Conservation (phyloP, 2,329 filamentous ascomycete genomes). For the Claviceps maximensis region DNA sequence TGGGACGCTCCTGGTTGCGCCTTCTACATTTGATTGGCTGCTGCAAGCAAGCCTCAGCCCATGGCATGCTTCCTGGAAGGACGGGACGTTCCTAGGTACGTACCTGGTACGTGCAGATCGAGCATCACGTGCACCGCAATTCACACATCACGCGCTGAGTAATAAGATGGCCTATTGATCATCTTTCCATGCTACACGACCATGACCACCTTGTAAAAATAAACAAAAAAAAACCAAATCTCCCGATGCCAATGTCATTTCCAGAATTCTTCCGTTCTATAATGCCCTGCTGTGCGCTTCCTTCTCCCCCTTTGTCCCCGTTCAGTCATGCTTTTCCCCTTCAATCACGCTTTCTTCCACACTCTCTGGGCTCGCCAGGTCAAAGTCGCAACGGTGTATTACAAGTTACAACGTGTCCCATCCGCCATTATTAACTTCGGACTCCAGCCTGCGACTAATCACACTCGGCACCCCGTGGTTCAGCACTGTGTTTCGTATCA, state of each 20-base stretch:
- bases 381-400: background rate
- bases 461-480: conserved; percentile 76
- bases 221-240: too few relatives aligned
- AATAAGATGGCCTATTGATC: too few relatives aligned
- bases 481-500: conserved; percentile 77
- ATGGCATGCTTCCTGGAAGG: conserved; percentile 1
- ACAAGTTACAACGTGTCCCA: conserved; percentile 73
- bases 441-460: conserved; percentile 81
- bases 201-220: too few relatives aligned
- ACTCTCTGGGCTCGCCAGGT: background rate
- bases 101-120: background rate
- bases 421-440: conserved; percentile 91
- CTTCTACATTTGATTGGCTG: conserved; percentile 15
- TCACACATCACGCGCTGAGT: too few relatives aligned
- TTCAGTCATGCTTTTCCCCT: background rate
- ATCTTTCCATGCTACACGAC: too few relatives aligned
- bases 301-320: too few relatives aligned
- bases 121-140: background rate
- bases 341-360: background rate
- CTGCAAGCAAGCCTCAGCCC: conserved; percentile 1
- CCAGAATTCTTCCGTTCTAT: conserved; percentile 5
- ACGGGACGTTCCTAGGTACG: background rate
- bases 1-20: conserved; percentile 14
- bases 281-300: background rate
- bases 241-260: conserved; percentile 1